These are phyloP conservation scores for Blastocystis sp. DNA, from an alignment of 352 stramenopile species.

Conservation along the genomic window DNA sequence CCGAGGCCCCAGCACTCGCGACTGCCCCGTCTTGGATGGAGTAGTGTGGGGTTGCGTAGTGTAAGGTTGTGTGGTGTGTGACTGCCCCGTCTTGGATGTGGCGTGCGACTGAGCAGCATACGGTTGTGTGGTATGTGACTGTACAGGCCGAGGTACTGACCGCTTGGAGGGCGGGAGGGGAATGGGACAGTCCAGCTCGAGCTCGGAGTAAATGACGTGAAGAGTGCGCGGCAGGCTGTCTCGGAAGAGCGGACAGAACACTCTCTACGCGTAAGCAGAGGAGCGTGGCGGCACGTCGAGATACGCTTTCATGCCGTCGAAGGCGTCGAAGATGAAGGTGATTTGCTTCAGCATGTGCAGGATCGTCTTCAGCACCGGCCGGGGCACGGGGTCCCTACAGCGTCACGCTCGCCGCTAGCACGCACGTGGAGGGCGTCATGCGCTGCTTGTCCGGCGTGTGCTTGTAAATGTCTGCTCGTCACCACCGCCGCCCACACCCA, in stretches of 20 bases:
- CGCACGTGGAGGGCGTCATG: constrained; percentile 10
- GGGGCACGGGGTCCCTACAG: constrained; percentile 23
- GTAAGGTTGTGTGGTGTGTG: no score
- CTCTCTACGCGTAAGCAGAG: constrained; percentile 20
- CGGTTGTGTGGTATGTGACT: not conserved
- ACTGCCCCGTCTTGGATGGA: not conserved
- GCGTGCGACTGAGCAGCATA: not conserved
- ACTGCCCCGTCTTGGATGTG: no score
- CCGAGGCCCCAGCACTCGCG: not conserved
- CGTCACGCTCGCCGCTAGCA: not conserved
- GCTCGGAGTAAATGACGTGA: not conserved
- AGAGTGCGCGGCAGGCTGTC: not conserved
- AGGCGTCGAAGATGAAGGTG: not conserved
- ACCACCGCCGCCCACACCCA: not conserved
- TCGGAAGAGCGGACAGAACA: constrained; percentile 23
- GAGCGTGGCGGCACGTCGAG: not conserved
- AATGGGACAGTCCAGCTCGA: constrained; percentile 56
- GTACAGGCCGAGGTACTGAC: not conserved
- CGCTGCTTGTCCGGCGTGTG: not conserved
- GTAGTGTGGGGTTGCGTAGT: no score
- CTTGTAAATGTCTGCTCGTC: constrained; percentile 43
- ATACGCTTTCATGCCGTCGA: constrained; percentile 13
- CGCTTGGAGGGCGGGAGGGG: not conserved
- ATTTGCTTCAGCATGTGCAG: constrained; percentile 45
- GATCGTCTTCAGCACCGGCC: not conserved